Evolutionary conservation across 768 basidiomycete species (phyloP).

Genomic region (Suillus occidentalis): DNA sequence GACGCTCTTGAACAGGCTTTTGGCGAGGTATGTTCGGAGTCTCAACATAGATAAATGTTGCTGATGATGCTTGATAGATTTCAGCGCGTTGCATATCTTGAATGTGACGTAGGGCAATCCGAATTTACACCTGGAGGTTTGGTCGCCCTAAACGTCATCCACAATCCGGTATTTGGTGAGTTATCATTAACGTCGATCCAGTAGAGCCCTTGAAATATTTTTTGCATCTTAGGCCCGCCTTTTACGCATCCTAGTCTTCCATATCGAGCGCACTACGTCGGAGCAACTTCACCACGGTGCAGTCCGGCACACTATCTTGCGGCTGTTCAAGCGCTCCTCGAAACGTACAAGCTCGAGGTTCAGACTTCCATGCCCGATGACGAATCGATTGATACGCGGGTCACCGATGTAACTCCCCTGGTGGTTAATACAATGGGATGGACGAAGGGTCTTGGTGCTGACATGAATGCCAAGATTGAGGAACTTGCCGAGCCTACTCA

Average conservation of each 20-base stretch:
- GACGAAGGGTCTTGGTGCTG: slow-evolving; percentile 90
- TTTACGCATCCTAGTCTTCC: slow-evolving; percentile 83
- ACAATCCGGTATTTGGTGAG: slow-evolving; percentile 68
- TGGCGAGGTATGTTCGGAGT: slow-evolving; percentile 45
- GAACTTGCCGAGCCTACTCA: slow-evolving; percentile 54
- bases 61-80: slow-evolving; percentile 45
- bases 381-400: slow-evolving; percentile 35
- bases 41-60: neutral
- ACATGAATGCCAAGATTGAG: slow-evolving; percentile 72
- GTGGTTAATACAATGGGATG: slow-evolving; percentile 98
- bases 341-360: slow-evolving; percentile 69
- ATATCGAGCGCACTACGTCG: slow-evolving; percentile 76
- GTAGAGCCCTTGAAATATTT: neutral
- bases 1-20: slow-evolving; percentile 67
- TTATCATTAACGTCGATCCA: neutral
- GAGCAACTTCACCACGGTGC: slow-evolving; percentile 72
- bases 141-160: slow-evolving; percentile 75
- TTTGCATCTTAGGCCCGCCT: slow-evolving; percentile 62
- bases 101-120: slow-evolving; percentile 92
- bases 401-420: slow-evolving; percentile 68
- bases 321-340: slow-evolving; percentile 63
- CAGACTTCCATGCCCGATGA: slow-evolving; percentile 39
- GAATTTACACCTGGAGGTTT: slow-evolving; percentile 89
- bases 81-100: slow-evolving; percentile 83
- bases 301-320: slow-evolving; percentile 76